phyloP scores from a whole-genome alignment of 2,329 filamentous ascomycete species.

The Trichoderma afroharzianum region DNA sequence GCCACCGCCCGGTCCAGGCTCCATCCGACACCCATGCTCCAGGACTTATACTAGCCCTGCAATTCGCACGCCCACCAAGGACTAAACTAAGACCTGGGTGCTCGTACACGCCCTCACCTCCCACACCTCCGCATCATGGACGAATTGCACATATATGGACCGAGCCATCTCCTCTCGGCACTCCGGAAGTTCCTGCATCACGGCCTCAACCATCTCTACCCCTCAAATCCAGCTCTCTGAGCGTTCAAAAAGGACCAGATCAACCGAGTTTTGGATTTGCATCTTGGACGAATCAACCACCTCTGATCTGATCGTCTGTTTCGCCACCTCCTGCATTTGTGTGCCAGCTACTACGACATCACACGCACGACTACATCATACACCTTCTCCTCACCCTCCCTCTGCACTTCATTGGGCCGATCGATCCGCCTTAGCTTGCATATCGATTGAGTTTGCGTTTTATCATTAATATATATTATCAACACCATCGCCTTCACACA shows the following conservation, averaged over 20 bases:
- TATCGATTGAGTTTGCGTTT: constrained; percentile 1
- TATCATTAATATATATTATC: constrained; percentile 1
- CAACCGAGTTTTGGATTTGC: background rate
- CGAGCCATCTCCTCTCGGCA: constrained; percentile 9
- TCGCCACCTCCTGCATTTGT: background rate
- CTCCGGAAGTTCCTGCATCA: constrained; percentile 7
- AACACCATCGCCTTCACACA: background rate
- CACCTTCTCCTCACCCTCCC: constrained; percentile 5
- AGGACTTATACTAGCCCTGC: background rate
- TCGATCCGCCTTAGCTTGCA: constrained; percentile 11
- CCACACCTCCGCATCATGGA: constrained; percentile 11
- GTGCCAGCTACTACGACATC: constrained; percentile 6
- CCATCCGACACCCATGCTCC: constrained; percentile 13
- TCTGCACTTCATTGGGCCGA: constrained; percentile 6
- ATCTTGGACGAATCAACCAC: background rate
- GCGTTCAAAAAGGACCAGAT: background rate
- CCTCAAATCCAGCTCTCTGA: background rate
- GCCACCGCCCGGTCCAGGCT: constrained; percentile 17
- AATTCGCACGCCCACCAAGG: background rate
- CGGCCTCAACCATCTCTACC: background rate
- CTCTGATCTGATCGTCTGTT: background rate
- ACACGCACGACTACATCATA: constrained; percentile 16
- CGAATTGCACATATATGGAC: constrained; percentile 7
- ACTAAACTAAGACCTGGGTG: background rate
- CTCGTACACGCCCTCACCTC: constrained; percentile 1